Evolutionary conservation across 75 land plant genomes (phyloP).

Genomic region (Cryptomeria japonica): DNA sequence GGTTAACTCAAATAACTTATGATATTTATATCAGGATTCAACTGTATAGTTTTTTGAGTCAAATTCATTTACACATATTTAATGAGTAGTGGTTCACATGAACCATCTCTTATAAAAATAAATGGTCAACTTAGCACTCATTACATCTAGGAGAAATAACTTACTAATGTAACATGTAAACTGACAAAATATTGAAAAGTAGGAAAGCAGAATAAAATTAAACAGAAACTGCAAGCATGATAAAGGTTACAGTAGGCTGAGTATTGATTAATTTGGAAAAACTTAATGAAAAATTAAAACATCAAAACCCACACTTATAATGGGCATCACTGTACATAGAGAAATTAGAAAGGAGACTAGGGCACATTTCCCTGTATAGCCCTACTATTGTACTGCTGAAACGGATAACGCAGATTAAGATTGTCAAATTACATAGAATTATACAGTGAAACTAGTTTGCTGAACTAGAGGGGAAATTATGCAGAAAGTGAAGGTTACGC

Average conservation of each 20-base stretch:
- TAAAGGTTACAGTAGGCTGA: not conserved
- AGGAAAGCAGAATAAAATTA: not conserved
- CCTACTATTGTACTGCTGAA: not conserved
- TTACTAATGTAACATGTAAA: not conserved
- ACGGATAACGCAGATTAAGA: not conserved
- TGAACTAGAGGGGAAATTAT: not conserved
- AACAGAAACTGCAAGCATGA: no score
- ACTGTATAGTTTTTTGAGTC: no score
- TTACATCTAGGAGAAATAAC: not conserved
- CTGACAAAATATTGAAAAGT: not conserved
- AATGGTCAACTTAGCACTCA: no score
- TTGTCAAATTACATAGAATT: not conserved
- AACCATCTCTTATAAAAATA: no score
- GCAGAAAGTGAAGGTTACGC: not conserved
- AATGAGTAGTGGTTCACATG: no score
- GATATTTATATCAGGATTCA: no score
- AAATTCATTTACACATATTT: no score
- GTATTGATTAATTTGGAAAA: not conserved
- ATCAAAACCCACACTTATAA: not conserved
- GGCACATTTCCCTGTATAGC: not conserved
- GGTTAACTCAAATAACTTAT: no score
- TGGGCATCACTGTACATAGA: not conserved
- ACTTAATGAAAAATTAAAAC: not conserved
- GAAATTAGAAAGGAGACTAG: not conserved
- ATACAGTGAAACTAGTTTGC: not conserved